Evolutionary conservation across 2,329 filamentous ascomycete genomes (phyloP).

Genomic region (Xylaria hypoxylon): DNA sequence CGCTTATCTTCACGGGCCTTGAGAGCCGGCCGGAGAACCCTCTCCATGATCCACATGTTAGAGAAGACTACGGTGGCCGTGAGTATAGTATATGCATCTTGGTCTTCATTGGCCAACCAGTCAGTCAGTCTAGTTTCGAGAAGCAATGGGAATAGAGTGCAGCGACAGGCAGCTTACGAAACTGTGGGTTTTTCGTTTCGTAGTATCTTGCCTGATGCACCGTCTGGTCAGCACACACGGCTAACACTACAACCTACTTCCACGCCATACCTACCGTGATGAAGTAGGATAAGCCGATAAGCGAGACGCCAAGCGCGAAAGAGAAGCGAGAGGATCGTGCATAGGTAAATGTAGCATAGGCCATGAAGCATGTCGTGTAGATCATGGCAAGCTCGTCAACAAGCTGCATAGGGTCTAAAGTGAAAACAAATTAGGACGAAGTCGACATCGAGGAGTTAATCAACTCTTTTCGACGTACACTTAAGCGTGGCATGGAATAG

Average conservation of each 20-base stretch:
- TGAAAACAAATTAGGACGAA: conserved; percentile 13
- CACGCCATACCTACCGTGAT: conserved; percentile 75
- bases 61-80: conserved; percentile 77
- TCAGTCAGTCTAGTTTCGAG: conserved; percentile 21
- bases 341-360: conserved; percentile 78
- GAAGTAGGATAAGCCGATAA: conserved; percentile 68
- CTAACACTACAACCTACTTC: background rate
- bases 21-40: conserved; percentile 59
- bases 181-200: conserved; percentile 81
- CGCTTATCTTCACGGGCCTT: conserved; percentile 61
- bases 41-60: conserved; percentile 80
- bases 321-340: conserved; percentile 65
- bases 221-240: conserved; percentile 33
- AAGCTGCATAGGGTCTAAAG: conserved; percentile 68
- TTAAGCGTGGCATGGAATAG: conserved; percentile 69
- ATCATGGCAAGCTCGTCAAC: conserved; percentile 71
- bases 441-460: background rate
- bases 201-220: conserved; percentile 69
- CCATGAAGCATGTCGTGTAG: conserved; percentile 68
- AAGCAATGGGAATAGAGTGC: background rate
- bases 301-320: conserved; percentile 65
- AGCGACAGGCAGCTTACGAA: conserved; percentile 73
- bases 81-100: conserved; percentile 75
- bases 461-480: conserved; percentile 55
- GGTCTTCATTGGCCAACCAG: conserved; percentile 23